Percentiles rank a stretch among this genome's conserved stretches.
Evolutionary conservation across 164 flowering plant genomes (phyloP).

Genomic region (Vitis amurensis): DNA sequence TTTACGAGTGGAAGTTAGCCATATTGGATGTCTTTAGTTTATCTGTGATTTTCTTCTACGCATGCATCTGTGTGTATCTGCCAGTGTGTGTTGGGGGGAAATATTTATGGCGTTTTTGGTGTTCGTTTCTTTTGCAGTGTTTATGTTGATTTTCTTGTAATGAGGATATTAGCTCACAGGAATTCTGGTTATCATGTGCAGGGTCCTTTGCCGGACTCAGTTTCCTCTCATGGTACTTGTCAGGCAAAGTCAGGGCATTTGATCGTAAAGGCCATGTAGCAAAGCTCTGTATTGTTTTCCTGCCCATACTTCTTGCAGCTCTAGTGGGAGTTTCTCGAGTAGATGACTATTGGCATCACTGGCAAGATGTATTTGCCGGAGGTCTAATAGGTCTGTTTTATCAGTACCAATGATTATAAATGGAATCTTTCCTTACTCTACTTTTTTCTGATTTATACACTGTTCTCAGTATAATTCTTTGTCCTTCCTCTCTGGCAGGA

Average conservation of each 20-base stretch:
- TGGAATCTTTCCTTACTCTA: not conserved
- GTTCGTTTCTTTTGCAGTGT: not conserved
- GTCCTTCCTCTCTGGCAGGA: slow-evolving; percentile 41
- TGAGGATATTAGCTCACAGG: slow-evolving; percentile 4
- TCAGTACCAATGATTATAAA: not conserved
- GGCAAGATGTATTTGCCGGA: slow-evolving; percentile 74
- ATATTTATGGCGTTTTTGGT: no score
- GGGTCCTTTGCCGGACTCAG: slow-evolving; percentile 83
- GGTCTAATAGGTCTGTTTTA: slow-evolving; percentile 52
- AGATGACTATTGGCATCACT: slow-evolving; percentile 83
- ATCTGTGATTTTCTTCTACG: no score
- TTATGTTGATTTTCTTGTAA: not conserved
- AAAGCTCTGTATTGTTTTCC: slow-evolving; percentile 61
- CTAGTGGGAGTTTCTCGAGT: slow-evolving; percentile 73
- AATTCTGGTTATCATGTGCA: slow-evolving; percentile 25
- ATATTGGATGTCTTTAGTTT: no score
- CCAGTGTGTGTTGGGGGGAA: no score
- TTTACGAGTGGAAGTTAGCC: no score
- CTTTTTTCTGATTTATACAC: not conserved
- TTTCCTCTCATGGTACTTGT: slow-evolving; percentile 54
- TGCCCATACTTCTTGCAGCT: slow-evolving; percentile 63
- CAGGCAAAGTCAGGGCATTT: slow-evolving; percentile 70
- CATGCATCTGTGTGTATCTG: no score
- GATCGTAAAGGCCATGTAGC: slow-evolving; percentile 70
- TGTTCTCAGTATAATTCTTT: not conserved